Evolutionary conservation across 176 grass and related monocot species (phyloP).

Genomic region (Phragmites australis): DNA sequence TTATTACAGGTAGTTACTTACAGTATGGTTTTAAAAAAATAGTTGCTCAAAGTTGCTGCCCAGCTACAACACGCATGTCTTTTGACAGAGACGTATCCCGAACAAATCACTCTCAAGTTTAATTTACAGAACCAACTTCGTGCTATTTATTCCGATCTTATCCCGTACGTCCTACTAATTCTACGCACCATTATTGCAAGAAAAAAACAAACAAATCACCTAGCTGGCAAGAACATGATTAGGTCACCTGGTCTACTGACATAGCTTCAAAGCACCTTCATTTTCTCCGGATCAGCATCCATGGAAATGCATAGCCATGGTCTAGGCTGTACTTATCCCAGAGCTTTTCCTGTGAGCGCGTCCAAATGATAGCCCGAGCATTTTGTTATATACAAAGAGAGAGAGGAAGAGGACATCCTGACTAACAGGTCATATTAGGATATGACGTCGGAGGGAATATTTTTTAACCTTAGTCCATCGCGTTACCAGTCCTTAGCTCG

Average conservation of each 20-base stretch:
- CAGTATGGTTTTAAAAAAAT: not conserved
- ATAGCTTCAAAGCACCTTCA: not conserved
- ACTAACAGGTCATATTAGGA: not conserved
- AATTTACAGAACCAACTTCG: not conserved
- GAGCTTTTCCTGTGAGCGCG: not conserved
- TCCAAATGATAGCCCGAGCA: constrained; percentile 30
- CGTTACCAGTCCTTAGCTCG: too few relatives aligned
- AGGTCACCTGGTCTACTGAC: not conserved
- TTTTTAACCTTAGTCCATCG: too few relatives aligned
- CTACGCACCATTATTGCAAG: not conserved
- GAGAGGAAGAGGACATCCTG: too few relatives aligned
- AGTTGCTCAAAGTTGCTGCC: not conserved
- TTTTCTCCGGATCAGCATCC: not conserved
- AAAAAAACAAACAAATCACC: not conserved
- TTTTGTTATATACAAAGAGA: too few relatives aligned
- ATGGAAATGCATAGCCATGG: not conserved
- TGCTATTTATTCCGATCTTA: not conserved
- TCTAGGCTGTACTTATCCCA: constrained; percentile 11
- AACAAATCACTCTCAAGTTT: not conserved
- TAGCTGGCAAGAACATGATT: not conserved
- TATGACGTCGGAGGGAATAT: not conserved
- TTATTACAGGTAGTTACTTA: too few relatives aligned
- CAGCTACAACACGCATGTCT: not conserved
- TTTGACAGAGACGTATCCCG: not conserved
- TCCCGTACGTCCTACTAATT: not conserved